phyloP scores from a whole-genome alignment of 345 rosid species.

The Sisymbrium altissimum region DNA sequence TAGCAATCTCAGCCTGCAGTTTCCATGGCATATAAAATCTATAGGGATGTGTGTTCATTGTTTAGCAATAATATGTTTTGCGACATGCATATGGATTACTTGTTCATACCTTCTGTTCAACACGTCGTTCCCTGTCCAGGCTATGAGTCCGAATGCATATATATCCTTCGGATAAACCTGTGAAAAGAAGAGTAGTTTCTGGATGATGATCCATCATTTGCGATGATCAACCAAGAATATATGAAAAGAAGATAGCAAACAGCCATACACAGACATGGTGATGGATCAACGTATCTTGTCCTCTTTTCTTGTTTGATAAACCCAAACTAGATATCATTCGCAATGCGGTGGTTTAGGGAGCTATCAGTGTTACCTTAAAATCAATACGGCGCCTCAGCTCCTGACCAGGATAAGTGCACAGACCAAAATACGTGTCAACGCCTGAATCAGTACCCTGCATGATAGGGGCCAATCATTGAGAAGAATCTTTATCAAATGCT shows the following conservation, averaged over 20 bases:
- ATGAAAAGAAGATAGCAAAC: not conserved
- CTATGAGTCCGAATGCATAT: constrained; percentile 82
- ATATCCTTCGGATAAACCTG: constrained; percentile 92
- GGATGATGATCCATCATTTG: not conserved
- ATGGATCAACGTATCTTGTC: not conserved
- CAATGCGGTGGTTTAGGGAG: not conserved
- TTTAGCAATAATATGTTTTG: not conserved
- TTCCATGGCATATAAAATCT: not conserved
- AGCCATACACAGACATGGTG: not conserved
- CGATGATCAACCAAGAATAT: not conserved
- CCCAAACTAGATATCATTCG: not conserved
- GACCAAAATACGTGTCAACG: constrained; percentile 90
- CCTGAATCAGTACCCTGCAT: constrained; percentile 83
- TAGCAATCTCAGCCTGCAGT: constrained; percentile 78
- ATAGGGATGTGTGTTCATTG: not conserved
- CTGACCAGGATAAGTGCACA: constrained; percentile 82
- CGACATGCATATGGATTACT: not conserved
- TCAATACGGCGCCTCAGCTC: constrained; percentile 83
- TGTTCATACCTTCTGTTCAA: constrained; percentile 70
- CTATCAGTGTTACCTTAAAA: constrained; percentile 57
- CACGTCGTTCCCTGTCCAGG: constrained; percentile 97
- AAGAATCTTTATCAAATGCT: not conserved
- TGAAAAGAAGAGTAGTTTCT: not conserved
- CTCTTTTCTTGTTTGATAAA: not conserved
- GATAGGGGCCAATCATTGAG: not conserved